These are phyloP conservation scores for Pleurotus salmoneostramineus DNA, from an alignment of 768 basidiomycete species.

Conservation along the genomic window DNA sequence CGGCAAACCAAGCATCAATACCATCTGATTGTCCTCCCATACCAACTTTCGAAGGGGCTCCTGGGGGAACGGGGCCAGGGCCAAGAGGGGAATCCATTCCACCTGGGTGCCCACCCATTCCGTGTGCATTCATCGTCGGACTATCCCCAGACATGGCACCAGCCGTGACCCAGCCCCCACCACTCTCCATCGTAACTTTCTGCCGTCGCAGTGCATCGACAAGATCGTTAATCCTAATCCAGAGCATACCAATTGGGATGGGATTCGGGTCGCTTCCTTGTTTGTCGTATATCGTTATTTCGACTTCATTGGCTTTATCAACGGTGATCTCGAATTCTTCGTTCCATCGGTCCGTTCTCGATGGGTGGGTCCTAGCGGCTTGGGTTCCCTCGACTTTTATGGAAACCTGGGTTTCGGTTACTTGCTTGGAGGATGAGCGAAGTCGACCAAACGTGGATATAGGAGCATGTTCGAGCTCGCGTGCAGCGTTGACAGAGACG, in stretches of 20 bases:
- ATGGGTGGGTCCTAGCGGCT: constrained; percentile 86
- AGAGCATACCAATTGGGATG: constrained; percentile 89
- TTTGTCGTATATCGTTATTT: constrained; percentile 94
- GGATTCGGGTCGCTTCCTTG: constrained; percentile 77
- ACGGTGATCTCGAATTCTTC: constrained; percentile 96
- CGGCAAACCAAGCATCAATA: constrained; percentile 95
- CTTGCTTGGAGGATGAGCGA: constrained; percentile 77
- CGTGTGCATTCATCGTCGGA: constrained; percentile 17
- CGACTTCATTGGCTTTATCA: constrained; percentile 98
- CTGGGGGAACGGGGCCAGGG: constrained; percentile 37
- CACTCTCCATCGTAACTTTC: constrained; percentile 82
- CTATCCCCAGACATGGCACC: constrained; percentile 76
- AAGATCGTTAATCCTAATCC: constrained; percentile 91
- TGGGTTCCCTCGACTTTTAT: constrained; percentile 97
- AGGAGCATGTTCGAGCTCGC: constrained; percentile 94
- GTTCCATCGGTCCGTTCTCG: constrained; percentile 95
- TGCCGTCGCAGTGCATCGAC: constrained; percentile 91
- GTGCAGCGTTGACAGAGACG: constrained; percentile 84
- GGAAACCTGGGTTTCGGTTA: constrained; percentile 84
- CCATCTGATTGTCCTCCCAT: constrained; percentile 59
- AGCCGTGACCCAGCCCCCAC: constrained; percentile 96
- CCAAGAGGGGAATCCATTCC: constrained; percentile 37
- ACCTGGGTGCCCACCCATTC: constrained; percentile 14
- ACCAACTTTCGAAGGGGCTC: constrained; percentile 26
- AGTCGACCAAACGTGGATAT: constrained; percentile 50